Evolutionary conservation across 2,329 filamentous ascomycete genomes (phyloP).

Genomic region (Bretziella fagacearum): DNA sequence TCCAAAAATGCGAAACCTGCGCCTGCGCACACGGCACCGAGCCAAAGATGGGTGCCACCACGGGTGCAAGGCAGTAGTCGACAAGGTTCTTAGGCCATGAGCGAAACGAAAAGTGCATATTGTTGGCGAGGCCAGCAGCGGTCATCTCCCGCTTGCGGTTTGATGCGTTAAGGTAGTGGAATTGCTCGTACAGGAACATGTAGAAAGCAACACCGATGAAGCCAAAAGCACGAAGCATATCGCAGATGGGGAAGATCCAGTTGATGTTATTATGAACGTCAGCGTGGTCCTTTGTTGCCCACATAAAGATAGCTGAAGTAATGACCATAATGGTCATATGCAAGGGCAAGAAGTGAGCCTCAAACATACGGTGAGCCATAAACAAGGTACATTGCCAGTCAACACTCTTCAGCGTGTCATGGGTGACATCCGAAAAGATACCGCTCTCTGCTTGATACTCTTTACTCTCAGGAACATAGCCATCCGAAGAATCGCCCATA

Average conservation of each 20-base stretch:
- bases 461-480: conserved; percentile 32
- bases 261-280: conserved; percentile 35
- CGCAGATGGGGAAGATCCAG: conserved; percentile 45
- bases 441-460: conserved; percentile 31
- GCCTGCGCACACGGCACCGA: conserved; percentile 51
- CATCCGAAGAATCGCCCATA: conserved; percentile 25
- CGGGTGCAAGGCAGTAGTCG: conserved; percentile 48
- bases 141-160: conserved; percentile 49
- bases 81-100: conserved; percentile 36
- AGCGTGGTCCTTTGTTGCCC: conserved; percentile 32
- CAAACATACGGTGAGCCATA: conserved; percentile 51
- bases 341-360: conserved; percentile 54
- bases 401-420: conserved; percentile 32
- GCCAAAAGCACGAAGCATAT: conserved; percentile 40
- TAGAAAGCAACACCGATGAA: conserved; percentile 47
- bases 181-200: conserved; percentile 50
- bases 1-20: conserved; percentile 54
- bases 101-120: conserved; percentile 48
- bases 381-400: conserved; percentile 40
- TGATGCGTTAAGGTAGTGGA: conserved; percentile 44
- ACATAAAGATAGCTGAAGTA: conserved; percentile 42
- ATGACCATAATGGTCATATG: conserved; percentile 50
- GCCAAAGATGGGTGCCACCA: conserved; percentile 52
- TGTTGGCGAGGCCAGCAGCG: conserved; percentile 43
- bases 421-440: conserved; percentile 38